A percentile compares a stretch with the other conserved stretches of the same genome.
phyloP scores from a whole-genome alignment of 2,329 filamentous ascomycete species.

The Fusarium buxicola region DNA sequence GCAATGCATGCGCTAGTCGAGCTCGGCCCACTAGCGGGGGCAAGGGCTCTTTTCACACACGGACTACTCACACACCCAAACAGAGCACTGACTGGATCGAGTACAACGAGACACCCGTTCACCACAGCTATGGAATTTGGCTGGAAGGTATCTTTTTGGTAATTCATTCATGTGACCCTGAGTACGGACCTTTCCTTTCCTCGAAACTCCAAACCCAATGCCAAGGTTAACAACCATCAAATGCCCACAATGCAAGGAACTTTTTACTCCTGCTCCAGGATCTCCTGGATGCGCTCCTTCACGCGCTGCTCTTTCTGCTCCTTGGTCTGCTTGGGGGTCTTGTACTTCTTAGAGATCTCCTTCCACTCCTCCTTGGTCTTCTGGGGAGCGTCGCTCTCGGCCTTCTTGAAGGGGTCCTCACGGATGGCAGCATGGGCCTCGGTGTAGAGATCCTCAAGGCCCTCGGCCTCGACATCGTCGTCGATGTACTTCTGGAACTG shows the following conservation, averaged over 20 bases:
- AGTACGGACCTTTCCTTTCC: conserved; percentile 51
- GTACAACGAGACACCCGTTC: conserved; percentile 46
- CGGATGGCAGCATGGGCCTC: conserved; percentile 98
- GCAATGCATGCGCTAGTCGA: no score
- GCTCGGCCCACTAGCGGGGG: conserved; percentile 7
- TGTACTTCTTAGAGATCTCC: conserved; percentile 93
- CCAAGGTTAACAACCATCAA: conserved; percentile 48
- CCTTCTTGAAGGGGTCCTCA: conserved; percentile 98
- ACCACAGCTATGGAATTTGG: conserved; percentile 47
- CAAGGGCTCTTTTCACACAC: conserved; percentile 5
- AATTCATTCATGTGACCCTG: conserved; percentile 54
- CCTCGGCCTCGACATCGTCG: conserved; percentile 95
- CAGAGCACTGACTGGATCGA: conserved; percentile 26
- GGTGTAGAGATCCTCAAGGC: conserved; percentile 94
- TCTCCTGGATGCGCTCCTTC: conserved; percentile 90
- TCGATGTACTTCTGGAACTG: conserved; percentile 99
- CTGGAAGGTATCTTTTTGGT: conserved; percentile 50
- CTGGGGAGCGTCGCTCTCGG: conserved; percentile 78
- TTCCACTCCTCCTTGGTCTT: conserved; percentile 99
- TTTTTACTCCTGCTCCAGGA: conserved; percentile 66
- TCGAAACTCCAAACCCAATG: conserved; percentile 56
- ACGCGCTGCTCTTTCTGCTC: conserved; percentile 86
- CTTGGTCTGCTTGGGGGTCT: conserved; percentile 79
- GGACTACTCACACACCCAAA: conserved; percentile 4
- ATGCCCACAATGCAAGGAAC: conserved; percentile 43